Percentiles rank a stretch among this genome's conserved stretches.
These are phyloP conservation scores for Eragrostis nindensis DNA, from an alignment of 176 grass and related monocot genomes.

Conservation along the genomic window DNA sequence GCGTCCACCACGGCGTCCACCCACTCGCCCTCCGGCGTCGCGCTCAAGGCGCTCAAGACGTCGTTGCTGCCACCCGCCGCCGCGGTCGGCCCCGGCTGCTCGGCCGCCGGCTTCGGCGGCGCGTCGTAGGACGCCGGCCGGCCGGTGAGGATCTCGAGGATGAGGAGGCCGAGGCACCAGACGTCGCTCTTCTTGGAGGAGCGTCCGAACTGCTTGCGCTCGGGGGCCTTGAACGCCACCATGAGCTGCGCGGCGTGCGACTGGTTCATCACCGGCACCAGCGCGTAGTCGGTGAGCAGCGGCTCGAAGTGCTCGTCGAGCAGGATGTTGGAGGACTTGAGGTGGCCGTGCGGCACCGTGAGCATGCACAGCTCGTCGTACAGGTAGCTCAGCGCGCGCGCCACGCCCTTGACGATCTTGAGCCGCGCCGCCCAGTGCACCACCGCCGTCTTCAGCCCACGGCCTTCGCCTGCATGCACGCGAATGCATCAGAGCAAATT, in stretches of 20 bases:
- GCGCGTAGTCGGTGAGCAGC: constrained; percentile 79
- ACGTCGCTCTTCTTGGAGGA: constrained; percentile 95
- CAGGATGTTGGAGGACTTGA: constrained; percentile 89
- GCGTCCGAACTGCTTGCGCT: constrained; percentile 63
- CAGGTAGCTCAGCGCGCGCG: constrained; percentile 63
- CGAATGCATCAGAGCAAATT: neutral
- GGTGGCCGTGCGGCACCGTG: constrained; percentile 87
- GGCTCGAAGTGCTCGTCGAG: constrained; percentile 58
- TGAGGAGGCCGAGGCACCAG: constrained; percentile 82
- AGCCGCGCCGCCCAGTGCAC: constrained; percentile 68
- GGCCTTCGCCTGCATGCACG: neutral
- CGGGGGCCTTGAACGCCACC: constrained; percentile 79
- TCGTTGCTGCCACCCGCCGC: constrained; percentile 14
- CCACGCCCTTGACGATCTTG: constrained; percentile 77
- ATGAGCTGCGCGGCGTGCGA: constrained; percentile 75
- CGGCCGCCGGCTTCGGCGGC: neutral
- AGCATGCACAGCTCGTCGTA: constrained; percentile 95
- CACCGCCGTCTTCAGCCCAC: constrained; percentile 30
- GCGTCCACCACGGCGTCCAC: constrained; percentile 48
- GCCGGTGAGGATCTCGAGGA: constrained; percentile 71
- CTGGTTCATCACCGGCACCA: constrained; percentile 89
- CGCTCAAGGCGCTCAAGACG: constrained; percentile 28
- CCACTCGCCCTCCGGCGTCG: constrained; percentile 58
- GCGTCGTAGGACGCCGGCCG: constrained; percentile 38
- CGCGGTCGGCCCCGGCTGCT: neutral